phyloP scores from a whole-genome alignment of 75 land plant species.

The Sequoia sempervirens region DNA sequence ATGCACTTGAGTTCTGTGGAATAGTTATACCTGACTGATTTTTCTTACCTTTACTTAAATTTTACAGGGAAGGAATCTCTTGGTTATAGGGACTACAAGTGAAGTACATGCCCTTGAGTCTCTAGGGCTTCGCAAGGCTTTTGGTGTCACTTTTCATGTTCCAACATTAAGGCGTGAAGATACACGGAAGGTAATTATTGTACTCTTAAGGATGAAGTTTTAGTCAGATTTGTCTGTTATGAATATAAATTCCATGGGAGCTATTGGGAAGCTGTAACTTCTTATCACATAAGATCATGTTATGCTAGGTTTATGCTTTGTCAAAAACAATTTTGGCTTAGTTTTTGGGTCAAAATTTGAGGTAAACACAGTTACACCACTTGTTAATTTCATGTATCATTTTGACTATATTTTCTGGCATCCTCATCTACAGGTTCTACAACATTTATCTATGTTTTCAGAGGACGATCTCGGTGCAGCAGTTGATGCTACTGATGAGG shows the following conservation, averaged over 20 bases:
- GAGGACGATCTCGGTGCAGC: conserved; percentile 61
- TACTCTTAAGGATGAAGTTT: background rate
- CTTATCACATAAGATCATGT: background rate
- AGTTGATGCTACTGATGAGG: conserved; percentile 63
- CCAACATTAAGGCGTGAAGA: conserved; percentile 60
- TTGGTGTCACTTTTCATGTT: conserved; percentile 65
- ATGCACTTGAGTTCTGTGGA: background rate
- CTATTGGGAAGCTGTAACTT: background rate
- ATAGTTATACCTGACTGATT: background rate
- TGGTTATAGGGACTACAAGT: conserved; percentile 90
- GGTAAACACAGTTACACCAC: background rate
- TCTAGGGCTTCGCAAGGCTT: conserved; percentile 67
- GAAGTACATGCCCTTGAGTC: conserved; percentile 61
- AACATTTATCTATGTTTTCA: conserved; percentile 59
- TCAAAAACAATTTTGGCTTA: background rate
- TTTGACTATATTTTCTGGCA: background rate
- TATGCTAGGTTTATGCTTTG: background rate
- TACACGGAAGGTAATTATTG: conserved; percentile 63
- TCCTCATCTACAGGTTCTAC: conserved; percentile 50
- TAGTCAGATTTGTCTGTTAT: background rate
- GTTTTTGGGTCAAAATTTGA: background rate
- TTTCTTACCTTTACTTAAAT: background rate
- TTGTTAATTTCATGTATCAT: background rate
- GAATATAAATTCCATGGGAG: background rate
- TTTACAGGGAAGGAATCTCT: conserved; percentile 72